Evolutionary conservation across 768 basidiomycete species (phyloP).

Genomic region (Hydnomerulius pinastri): DNA sequence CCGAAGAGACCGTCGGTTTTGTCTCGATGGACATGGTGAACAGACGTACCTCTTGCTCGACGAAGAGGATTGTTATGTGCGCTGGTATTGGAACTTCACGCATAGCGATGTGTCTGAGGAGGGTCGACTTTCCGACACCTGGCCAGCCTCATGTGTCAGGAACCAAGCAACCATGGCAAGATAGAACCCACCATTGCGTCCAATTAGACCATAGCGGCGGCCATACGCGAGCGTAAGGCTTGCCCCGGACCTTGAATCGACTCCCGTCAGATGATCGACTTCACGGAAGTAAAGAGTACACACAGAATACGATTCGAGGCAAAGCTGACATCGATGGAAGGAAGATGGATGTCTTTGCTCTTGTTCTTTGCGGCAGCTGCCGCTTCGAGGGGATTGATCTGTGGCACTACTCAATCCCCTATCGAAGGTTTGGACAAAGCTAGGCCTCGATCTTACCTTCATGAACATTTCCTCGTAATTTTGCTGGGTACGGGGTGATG

Average conservation of each 20-base stretch:
- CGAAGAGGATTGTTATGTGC: slow-evolving; percentile 96
- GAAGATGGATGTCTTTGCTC: slow-evolving; percentile 95
- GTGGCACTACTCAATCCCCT: background rate
- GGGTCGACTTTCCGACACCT: slow-evolving; percentile 96
- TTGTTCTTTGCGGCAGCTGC: slow-evolving; percentile 82
- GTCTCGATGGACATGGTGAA: too few species aligned
- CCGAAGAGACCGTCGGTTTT: too few species aligned
- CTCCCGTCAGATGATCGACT: slow-evolving; percentile 7
- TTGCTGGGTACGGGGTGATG: slow-evolving; percentile 56
- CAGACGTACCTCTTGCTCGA: slow-evolving; percentile 86
- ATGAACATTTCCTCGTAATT: slow-evolving; percentile 99
- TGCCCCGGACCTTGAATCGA: slow-evolving; percentile 66
- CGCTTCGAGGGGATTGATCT: slow-evolving; percentile 93
- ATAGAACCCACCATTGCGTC: slow-evolving; percentile 64
- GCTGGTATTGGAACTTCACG: slow-evolving; percentile 92
- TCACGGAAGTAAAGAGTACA: slow-evolving; percentile 11
- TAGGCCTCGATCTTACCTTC: slow-evolving; percentile 59
- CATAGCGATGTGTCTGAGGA: slow-evolving; percentile 91
- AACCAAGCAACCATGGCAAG: background rate
- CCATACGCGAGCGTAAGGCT: slow-evolving; percentile 86
- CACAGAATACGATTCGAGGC: slow-evolving; percentile 93
- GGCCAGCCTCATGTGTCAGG: slow-evolving; percentile 2
- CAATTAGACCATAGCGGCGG: slow-evolving; percentile 89
- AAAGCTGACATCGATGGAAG: slow-evolving; percentile 95
- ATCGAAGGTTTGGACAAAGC: background rate